Percentiles rank a stretch among this genome's conserved stretches.
These are phyloP conservation scores for Hymenoscyphus repandus DNA, from an alignment of 2,329 filamentous ascomycete genomes.

Conservation along the genomic window DNA sequence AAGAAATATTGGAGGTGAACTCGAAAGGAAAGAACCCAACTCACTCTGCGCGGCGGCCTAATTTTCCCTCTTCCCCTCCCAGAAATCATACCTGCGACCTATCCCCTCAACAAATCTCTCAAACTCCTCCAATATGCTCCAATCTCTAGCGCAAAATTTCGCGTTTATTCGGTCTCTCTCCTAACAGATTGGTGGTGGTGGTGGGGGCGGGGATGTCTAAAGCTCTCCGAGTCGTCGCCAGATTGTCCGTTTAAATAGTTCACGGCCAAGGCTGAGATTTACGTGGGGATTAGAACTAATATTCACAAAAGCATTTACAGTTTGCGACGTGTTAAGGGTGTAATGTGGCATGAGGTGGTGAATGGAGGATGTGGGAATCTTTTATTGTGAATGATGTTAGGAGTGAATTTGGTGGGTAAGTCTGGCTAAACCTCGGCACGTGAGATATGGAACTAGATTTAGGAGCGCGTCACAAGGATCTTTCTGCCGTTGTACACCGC, in stretches of 20 bases:
- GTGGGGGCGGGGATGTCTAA: background rate
- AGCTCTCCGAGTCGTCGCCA: background rate
- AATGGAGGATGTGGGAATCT: no score
- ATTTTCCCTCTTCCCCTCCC: slow-evolving; percentile 55
- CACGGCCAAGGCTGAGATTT: no score
- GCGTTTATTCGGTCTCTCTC: background rate
- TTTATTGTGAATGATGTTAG: no score
- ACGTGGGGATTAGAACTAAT: no score
- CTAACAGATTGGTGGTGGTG: slow-evolving; percentile 4
- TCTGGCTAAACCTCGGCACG: slow-evolving; percentile 1
- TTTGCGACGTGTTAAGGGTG: no score
- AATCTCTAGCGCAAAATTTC: background rate
- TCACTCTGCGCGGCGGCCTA: slow-evolving; percentile 60
- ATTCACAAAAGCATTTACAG: no score
- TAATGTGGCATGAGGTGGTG: no score
- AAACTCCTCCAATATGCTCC: background rate
- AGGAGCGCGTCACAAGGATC: no score
- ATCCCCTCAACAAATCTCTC: background rate
- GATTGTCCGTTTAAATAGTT: no score
- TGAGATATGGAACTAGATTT: background rate
- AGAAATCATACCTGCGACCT: slow-evolving; percentile 39
- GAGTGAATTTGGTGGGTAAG: no score
- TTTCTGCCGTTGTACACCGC: slow-evolving; percentile 1
- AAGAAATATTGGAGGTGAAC: slow-evolving; percentile 3
- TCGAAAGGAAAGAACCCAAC: slow-evolving; percentile 30